A percentile compares a stretch with the other conserved stretches of the same genome.
These are phyloP conservation scores for Verticillium dahliae DNA, from an alignment of 2,329 filamentous ascomycete genomes.

Conservation along the genomic window DNA sequence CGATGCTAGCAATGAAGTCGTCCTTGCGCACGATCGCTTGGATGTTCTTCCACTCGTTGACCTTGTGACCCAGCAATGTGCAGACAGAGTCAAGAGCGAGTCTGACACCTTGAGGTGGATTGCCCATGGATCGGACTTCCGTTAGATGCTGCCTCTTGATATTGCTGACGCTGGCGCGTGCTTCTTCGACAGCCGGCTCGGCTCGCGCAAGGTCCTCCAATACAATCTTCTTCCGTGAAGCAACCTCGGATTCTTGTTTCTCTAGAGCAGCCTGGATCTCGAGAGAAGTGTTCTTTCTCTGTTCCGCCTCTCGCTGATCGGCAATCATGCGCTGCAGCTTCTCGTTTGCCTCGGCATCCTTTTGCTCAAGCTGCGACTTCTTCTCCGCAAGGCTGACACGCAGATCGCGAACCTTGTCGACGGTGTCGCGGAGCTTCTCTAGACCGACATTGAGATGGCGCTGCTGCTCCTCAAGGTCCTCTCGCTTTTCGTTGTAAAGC, in stretches of 20 bases:
- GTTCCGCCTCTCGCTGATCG: slow-evolving; percentile 90
- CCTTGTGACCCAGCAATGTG: slow-evolving; percentile 84
- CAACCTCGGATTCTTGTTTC: slow-evolving; percentile 84
- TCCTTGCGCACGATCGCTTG: slow-evolving; percentile 83
- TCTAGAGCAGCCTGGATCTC: slow-evolving; percentile 85
- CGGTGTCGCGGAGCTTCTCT: slow-evolving; percentile 93
- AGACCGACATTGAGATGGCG: slow-evolving; percentile 96
- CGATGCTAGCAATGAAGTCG: slow-evolving; percentile 96
- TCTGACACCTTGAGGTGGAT: slow-evolving; percentile 83
- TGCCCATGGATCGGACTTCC: slow-evolving; percentile 95
- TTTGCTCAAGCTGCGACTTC: slow-evolving; percentile 86
- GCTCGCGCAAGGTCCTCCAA: slow-evolving; percentile 81
- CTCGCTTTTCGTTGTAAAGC: slow-evolving; percentile 95
- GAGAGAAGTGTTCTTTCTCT: slow-evolving; percentile 78
- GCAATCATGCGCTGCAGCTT: slow-evolving; percentile 96
- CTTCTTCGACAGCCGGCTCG: slow-evolving; percentile 87
- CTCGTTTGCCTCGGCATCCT: slow-evolving; percentile 92
- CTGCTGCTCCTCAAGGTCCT: slow-evolving; percentile 97
- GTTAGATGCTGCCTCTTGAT: slow-evolving; percentile 97
- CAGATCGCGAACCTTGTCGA: slow-evolving; percentile 92
- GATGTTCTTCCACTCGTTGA: slow-evolving; percentile 85
- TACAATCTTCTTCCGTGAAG: slow-evolving; percentile 75
- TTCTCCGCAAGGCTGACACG: slow-evolving; percentile 88
- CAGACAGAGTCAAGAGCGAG: slow-evolving; percentile 95
- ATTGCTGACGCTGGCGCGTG: slow-evolving; percentile 93